Base-by-base conservation (phyloP, 163 green algal species). In the Prototheca cutis region DNA sequence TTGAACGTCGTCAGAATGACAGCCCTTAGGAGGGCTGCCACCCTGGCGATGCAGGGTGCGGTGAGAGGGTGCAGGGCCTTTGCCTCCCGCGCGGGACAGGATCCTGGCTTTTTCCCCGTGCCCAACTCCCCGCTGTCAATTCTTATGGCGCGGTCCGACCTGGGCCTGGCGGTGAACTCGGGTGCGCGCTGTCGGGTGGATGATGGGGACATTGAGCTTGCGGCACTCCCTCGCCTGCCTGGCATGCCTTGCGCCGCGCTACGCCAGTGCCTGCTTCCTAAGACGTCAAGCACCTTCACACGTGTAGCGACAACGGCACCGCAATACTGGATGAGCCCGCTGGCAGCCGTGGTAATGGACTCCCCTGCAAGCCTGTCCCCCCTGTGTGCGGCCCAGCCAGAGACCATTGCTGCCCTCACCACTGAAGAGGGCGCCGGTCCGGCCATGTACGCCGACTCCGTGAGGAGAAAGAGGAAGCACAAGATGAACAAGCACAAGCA, bases 401-500 rank as follows among this genome's bases (percentile, higher is more conserved):
- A 54, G 53, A 24, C 19, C n/a, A 30, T 19, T 61, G 8, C 18
- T 21, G 31, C 36, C 40, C 8, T 42, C 55, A 17, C 40, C 49
- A 24, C 45, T 34, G 6, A 27, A 45, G 4, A 54, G 8, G 4
- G 4, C 29, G 21, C 49, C 32, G 40, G 39, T 51, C 52, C 4
- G 1, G 30, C 27, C 28, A 58, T 42, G 65, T 59, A 42, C 15
- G 66, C 71, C 31, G 74, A 79, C 47, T 79, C 65, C 29, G 76
- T 84, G 55, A 64, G 72, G 59, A 45, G 66, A 17, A 75, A 74
- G 47, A 63, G 72, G 18, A 80, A 78, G 39, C 51, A 61, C 32
- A 76, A 76, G 42, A 86, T 86, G 79, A 84, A 84, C 71, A 86
- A 86, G 71, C 79, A 86, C 73, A 86, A 86, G 76, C 63, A 86